phyloP scores from a whole-genome alignment of 176 grass and related monocot species.

The Alloteropsis semialata region DNA sequence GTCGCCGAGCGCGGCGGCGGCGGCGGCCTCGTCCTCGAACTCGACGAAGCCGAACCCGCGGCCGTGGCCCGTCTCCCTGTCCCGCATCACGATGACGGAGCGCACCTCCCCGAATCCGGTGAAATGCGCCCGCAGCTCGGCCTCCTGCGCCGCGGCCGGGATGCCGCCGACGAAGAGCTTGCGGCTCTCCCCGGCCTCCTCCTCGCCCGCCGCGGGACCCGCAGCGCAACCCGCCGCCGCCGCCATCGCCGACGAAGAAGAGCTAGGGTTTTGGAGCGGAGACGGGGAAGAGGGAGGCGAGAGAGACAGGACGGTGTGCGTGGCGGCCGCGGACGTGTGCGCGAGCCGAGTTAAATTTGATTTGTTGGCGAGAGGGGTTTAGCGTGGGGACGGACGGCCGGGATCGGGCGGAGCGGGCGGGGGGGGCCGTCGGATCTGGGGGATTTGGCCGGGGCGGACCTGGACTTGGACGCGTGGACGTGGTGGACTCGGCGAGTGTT shows the following conservation, averaged over 20 bases:
- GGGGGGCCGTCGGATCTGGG: background rate
- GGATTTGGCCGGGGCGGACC: background rate
- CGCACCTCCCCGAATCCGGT: constrained; percentile 52
- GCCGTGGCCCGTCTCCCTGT: constrained; percentile 44
- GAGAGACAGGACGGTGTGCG: background rate
- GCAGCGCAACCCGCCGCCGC: background rate
- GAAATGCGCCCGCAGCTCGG: constrained; percentile 51
- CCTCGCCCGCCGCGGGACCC: background rate
- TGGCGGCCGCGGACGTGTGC: constrained; percentile 35
- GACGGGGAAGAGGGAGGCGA: background rate
- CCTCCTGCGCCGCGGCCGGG: constrained; percentile 53
- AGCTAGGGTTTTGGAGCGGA: constrained; percentile 38
- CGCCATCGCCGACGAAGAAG: constrained; percentile 31
- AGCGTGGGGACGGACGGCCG: constrained; percentile 16
- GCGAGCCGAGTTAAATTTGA: constrained; percentile 24
- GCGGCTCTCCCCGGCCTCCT: constrained; percentile 32
- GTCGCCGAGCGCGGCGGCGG: constrained; percentile 51
- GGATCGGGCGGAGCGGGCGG: background rate
- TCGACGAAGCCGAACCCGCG: constrained; percentile 38
- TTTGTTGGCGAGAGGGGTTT: constrained; percentile 27
- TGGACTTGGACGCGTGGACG: constrained; percentile 12
- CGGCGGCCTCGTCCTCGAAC: constrained; percentile 25
- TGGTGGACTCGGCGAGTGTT: background rate
- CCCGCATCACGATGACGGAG: constrained; percentile 64
- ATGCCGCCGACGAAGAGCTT: constrained; percentile 89